Conservation (phyloP, 2,329 filamentous ascomycete species). For the Rhynchosporium graminicola region DNA sequence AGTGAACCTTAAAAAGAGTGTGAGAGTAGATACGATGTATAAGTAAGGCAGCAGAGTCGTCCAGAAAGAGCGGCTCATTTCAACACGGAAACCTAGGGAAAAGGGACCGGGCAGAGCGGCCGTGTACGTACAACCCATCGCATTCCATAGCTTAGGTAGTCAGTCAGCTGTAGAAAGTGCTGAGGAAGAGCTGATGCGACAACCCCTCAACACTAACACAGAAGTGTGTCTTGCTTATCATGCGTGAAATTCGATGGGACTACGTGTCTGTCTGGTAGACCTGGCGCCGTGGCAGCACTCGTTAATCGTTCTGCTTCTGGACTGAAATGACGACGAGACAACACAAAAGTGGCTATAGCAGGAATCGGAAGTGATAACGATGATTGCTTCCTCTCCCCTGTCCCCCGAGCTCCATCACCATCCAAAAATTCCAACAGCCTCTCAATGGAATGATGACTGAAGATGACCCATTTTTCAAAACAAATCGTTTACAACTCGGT, state of each 20-base stretch:
- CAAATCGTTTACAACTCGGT: not conserved
- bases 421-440: not conserved
- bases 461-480: not conserved
- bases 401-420: not conserved
- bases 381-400: not conserved
- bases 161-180: not conserved
- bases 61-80: not conserved
- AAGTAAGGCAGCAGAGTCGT: not conserved
- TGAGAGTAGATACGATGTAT: not conserved
- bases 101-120: not conserved
- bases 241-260: no score
- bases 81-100: not conserved
- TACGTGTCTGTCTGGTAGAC: no score
- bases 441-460: not conserved
- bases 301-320: no score
- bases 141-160: no score
- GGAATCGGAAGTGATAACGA: not conserved
- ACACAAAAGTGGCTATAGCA: not conserved
- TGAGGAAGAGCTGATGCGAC: no score
- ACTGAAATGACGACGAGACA: no score
- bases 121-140: not conserved
- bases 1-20: not conserved
- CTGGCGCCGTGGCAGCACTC: no score
- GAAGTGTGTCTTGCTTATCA: no score
- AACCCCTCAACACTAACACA: no score